These are phyloP conservation scores for Stellera chamaejasme DNA, from an alignment of 345 rosid species.

Conservation along the genomic window DNA sequence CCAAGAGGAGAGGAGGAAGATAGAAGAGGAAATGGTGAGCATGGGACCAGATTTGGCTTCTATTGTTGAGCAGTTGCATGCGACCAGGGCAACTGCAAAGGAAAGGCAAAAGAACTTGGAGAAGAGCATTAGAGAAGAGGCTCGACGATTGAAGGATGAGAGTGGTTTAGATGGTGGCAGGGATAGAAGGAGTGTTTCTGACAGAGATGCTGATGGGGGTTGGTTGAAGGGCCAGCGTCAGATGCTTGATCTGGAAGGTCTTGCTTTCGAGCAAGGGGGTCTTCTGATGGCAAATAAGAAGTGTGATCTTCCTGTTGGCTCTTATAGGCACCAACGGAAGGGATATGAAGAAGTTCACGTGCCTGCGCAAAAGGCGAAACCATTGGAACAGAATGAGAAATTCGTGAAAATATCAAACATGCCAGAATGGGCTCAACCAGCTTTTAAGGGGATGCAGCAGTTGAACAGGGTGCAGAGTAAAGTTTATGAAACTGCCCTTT, in stretches of 20 bases:
- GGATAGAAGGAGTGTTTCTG: constrained; percentile 50
- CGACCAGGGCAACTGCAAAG: constrained; percentile 88
- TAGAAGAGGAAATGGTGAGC: constrained; percentile 76
- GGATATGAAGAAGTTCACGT: constrained; percentile 96
- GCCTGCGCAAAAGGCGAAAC: constrained; percentile 63
- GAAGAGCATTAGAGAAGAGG: constrained; percentile 95
- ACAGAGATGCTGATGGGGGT: constrained; percentile 63
- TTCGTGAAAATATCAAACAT: constrained; percentile 71
- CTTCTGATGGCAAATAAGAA: constrained; percentile 83
- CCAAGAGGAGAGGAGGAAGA: constrained; percentile 66
- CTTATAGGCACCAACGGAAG: constrained; percentile 51
- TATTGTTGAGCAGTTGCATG: constrained; percentile 87
- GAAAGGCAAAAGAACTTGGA: constrained; percentile 91
- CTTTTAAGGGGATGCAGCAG: constrained; percentile 85
- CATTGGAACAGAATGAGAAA: constrained; percentile 50
- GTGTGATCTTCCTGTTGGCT: constrained; percentile 79
- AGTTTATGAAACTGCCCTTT: constrained; percentile 80
- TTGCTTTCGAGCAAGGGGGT: constrained; percentile 85
- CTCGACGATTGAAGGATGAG: constrained; percentile 80
- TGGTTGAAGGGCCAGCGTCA: constrained; percentile 84
- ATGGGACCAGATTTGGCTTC: constrained; percentile 65
- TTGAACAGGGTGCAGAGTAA: constrained; percentile 92
- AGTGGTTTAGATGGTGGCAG: constrained; percentile 55
- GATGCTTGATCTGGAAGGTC: constrained; percentile 71
- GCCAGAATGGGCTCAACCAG: constrained; percentile 96